A percentile compares a stretch with the other conserved stretches of the same genome.
Evolutionary conservation across 768 basidiomycete species (phyloP).

Genomic region (Tylopilus plumbeoviolaceoides): DNA sequence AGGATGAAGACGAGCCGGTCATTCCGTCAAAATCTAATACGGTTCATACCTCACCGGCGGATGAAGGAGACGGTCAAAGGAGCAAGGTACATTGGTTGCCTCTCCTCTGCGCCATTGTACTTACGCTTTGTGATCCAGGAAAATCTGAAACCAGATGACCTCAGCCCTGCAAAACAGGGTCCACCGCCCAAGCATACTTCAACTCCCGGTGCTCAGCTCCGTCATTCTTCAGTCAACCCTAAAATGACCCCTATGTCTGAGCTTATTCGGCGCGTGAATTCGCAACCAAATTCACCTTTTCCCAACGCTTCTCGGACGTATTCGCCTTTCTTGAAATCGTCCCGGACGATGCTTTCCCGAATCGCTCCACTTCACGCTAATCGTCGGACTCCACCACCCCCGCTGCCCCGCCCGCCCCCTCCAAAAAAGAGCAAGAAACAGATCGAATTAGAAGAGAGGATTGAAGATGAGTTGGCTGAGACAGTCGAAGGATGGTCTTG

Average conservation of each 20-base stretch:
- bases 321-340: conserved; percentile 64
- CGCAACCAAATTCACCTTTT: conserved; percentile 58
- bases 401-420: conserved; percentile 63
- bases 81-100: conserved; percentile 13
- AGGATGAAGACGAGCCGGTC: conserved; percentile 22
- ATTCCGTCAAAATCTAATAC: background rate
- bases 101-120: background rate
- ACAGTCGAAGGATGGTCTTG: conserved; percentile 62
- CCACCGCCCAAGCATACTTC: conserved; percentile 5
- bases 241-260: conserved; percentile 68
- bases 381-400: conserved; percentile 68
- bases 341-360: conserved; percentile 53
- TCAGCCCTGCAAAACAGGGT: background rate
- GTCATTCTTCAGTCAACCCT: conserved; percentile 45
- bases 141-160: conserved; percentile 6
- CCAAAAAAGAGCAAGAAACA: conserved; percentile 80
- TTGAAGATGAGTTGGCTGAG: conserved; percentile 77
- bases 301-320: conserved; percentile 35
- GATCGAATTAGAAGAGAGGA: conserved; percentile 68
- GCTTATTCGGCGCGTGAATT: conserved; percentile 68
- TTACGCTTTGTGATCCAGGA: conserved; percentile 11
- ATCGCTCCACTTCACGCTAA: conserved; percentile 79
- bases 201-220: conserved; percentile 10
- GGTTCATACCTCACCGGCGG: background rate
- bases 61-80: conserved; percentile 5